Evolutionary conservation across 768 basidiomycete species (phyloP), one percentile per base, ranked within the genome.

Genomic region (Coprinopsis sp.): DNA sequence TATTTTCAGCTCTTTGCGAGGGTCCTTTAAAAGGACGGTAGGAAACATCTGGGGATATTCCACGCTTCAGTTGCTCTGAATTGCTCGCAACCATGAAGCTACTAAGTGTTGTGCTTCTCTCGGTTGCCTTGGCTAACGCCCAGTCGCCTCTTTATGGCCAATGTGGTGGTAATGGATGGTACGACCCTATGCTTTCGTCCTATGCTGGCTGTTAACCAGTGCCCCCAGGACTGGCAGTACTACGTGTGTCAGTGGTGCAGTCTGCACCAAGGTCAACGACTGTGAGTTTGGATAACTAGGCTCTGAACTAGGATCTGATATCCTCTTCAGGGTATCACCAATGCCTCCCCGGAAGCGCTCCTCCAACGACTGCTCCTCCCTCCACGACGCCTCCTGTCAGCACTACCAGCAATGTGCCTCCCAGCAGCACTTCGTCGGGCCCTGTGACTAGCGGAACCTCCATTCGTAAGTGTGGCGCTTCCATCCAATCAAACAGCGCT

Each of bases 91-190:
- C 8, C 30, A 8, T 31, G 30, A 31, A 27, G 6, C 44, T 64
- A 23, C 33, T 68, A 37, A 50, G 54, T 19, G 31, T 64, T 18
- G 33, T 64, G 16, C 40, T 48, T 45, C 44, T 22, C 47, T 39
- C 64, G 54, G 22, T 39, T 51, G n/a, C 29, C 14, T 23, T 43
- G 23, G 40, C 24, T n/a, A 6, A n/a, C 3, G 68, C 72, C 18
- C 73, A 75, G 44, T 67, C 70, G 48, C 56, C 64, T 2, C 50
- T 70, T 11, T 74, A 72, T 50, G 60, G 52, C n/a, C 74, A 77
- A 53, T 76, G 77, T 46, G 77, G 76, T 33, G 75, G 77, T 19
- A 70, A 64, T 25, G 72, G 72, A 62, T 77, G 77, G 76, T 72
- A 54, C 51, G 65, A 55, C 5, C 3, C 12, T 18, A 39, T 11